Evolutionary conservation across 441 rosid genomes (phyloP), one percentile per base, ranked within the genome.

Genomic region (Jatropha multifida): DNA sequence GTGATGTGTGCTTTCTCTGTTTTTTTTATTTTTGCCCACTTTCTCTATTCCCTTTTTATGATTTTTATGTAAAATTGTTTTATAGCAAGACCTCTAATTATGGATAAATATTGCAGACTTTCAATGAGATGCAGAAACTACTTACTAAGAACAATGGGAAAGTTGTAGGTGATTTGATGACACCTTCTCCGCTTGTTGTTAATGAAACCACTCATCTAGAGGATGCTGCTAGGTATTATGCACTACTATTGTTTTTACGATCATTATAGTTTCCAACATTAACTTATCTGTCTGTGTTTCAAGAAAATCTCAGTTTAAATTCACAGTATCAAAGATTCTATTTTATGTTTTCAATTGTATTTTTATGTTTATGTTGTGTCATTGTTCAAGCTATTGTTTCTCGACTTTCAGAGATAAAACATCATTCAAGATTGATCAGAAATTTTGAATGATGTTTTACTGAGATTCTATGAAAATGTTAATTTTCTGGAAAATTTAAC

Each of bases 161-260:
- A 85, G 93, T 90, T 58, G 90, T 92, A 38, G 98, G 98, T 65
- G 97, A 94, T 80, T 84, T 94, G 91, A 94, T 94, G 98, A 92
- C 97, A 1, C 88, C 95, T 62, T 84, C 92, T 74, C 97, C 98
- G 1, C 90, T 90, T 0, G 90, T 87, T 80, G 91, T 92, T 69
- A 83, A 82, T 76, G 96, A 90, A 76, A 83, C 86, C 46, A 86
- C 98, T 78, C 88, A 90, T 81, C 76, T 94, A 75, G 96, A 92
- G 83, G 94, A 90, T 77, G 98, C 96, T 79, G 96, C 92, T 58
- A 90, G 97, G 97, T 92, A 83, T 52, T 42, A 14, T 51, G 23
- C 56, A 38, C 26, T 20, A 41, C 20, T 60, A 55, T 55, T 55
- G 7, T 18, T 4, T 18, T 55, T 55, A n/a, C 15, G 18, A 13